Evolutionary conservation across 306 rosid genomes (phyloP).

Genomic region (Quercus agrifolia): DNA sequence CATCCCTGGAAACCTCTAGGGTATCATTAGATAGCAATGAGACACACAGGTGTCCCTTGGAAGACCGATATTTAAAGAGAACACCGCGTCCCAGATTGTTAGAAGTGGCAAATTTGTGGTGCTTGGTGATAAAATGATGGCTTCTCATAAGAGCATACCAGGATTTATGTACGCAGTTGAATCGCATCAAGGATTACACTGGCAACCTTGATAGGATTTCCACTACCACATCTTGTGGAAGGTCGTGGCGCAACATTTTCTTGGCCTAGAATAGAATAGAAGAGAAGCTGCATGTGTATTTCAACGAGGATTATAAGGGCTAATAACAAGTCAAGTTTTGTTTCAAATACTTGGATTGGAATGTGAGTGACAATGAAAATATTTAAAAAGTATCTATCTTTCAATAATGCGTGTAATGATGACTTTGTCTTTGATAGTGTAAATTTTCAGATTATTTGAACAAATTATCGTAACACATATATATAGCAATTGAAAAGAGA

Average conservation of each 20-base stretch:
- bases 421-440: too few relatives aligned
- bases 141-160: not conserved
- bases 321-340: too few relatives aligned
- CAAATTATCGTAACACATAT: too few relatives aligned
- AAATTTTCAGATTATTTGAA: too few relatives aligned
- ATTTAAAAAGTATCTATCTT: too few relatives aligned
- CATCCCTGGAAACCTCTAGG: not conserved
- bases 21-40: not conserved
- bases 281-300: too few relatives aligned
- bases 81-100: not conserved
- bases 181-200: not conserved
- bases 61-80: not conserved
- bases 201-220: slow-evolving; percentile 6
- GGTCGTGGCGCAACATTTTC: not conserved
- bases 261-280: too few relatives aligned
- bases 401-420: too few relatives aligned
- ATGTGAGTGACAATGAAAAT: too few relatives aligned
- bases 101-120: not conserved
- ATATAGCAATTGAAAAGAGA: too few relatives aligned
- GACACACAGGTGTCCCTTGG: not conserved
- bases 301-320: too few relatives aligned
- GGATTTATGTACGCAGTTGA: not conserved
- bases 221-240: not conserved
- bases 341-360: too few relatives aligned
- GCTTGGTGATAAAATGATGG: slow-evolving; percentile 3